These are phyloP conservation scores for Saccharomyces uvarum DNA, from an alignment of 1,139 yeast species.

Conservation along the genomic window DNA sequence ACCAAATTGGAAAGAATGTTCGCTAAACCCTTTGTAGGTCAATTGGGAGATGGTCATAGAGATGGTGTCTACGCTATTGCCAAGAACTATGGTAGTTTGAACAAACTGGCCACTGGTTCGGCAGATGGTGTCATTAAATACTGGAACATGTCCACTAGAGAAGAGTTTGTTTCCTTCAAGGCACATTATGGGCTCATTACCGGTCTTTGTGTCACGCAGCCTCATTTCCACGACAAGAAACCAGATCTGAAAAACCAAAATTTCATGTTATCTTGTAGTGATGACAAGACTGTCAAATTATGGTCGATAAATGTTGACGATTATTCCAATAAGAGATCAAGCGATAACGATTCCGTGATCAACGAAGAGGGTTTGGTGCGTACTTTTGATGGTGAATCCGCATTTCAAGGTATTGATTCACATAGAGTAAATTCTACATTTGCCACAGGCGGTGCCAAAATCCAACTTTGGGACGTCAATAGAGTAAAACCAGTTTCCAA, in stretches of 20 bases:
- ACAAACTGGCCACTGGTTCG: conserved; percentile 79
- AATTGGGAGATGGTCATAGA: conserved; percentile 87
- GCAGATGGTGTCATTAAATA: conserved; percentile 93
- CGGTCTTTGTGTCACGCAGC: conserved; percentile 58
- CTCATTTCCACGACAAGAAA: conserved; percentile 13
- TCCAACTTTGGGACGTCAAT: conserved; percentile 83
- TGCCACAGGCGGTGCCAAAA: conserved; percentile 86
- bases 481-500: conserved; percentile 71
- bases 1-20: conserved; percentile 93
- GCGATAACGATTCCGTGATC: conserved; percentile 23
- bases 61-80: conserved; percentile 94
- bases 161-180: conserved; percentile 66
- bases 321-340: conserved; percentile 32
- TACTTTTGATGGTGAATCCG: conserved; percentile 76
- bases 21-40: conserved; percentile 96
- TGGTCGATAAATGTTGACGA: conserved; percentile 51
- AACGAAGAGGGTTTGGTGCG: conserved; percentile 47
- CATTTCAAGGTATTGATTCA: conserved; percentile 81
- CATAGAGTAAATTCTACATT: conserved; percentile 67
- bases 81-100: conserved; percentile 61
- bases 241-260: conserved; percentile 44
- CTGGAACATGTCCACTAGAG: conserved; percentile 75
- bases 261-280: conserved; percentile 75
- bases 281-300: conserved; percentile 79
- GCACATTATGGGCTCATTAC: conserved; percentile 90